phyloP scores from a whole-genome alignment of 306 rosid genomes.

The Glycine soja region DNA sequence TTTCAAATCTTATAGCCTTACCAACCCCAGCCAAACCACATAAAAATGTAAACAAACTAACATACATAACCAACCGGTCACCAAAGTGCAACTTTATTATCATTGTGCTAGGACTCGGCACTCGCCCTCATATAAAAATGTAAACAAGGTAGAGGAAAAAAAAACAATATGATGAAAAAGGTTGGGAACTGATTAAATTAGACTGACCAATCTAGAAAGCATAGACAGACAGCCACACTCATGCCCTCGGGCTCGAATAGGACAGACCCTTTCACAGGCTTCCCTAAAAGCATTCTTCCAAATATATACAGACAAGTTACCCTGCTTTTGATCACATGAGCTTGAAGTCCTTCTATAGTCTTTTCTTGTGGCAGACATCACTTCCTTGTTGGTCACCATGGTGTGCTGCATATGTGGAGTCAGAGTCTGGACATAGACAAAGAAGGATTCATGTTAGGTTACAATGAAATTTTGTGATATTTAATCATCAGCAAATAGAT shows the following conservation, averaged over 20 bases:
- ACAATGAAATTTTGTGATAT: background rate
- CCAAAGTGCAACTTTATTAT: too few relatives aligned
- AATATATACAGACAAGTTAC: constrained; percentile 65
- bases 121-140: background rate
- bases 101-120: too few relatives aligned
- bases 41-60: too few relatives aligned
- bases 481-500: background rate
- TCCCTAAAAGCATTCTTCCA: constrained; percentile 88
- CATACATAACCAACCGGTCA: too few relatives aligned
- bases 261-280: constrained; percentile 78
- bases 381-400: constrained; percentile 42
- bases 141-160: background rate
- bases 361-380: constrained; percentile 58
- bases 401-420: constrained; percentile 85
- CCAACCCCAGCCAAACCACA: constrained; percentile 1
- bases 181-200: background rate
- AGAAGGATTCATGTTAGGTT: constrained; percentile 39
- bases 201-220: constrained; percentile 69
- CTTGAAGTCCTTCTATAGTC: constrained; percentile 53
- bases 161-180: background rate
- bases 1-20: background rate
- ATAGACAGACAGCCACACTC: constrained; percentile 86
- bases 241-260: constrained; percentile 80
- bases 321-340: constrained; percentile 66
- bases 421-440: constrained; percentile 64